Evolutionary conservation across 73 alveolate species (phyloP).

Genomic region (Tetrahymena elliotti): DNA sequence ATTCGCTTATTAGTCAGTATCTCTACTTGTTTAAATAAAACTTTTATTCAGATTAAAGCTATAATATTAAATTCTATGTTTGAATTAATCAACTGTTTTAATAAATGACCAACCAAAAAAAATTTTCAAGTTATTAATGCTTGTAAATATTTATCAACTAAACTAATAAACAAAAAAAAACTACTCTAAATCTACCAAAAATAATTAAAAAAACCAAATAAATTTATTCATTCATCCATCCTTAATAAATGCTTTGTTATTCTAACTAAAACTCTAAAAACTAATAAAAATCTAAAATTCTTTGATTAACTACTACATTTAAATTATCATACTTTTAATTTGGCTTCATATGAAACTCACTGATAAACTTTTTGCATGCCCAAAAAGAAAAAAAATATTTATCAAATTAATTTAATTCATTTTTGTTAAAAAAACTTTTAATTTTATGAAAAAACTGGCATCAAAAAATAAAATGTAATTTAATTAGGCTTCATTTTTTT

Average conservation of each 20-base stretch:
- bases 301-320: no score
- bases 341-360: no score
- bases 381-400: no score
- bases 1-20: neutral
- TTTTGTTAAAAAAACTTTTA: no score
- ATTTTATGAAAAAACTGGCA: no score
- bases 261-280: neutral
- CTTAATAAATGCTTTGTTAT: no score
- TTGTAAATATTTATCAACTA: neutral
- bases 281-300: no score
- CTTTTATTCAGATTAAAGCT: neutral
- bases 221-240: neutral
- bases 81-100: neutral
- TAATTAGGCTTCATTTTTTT: no score
- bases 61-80: neutral
- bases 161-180: neutral
- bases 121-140: neutral
- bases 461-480: no score
- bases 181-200: neutral
- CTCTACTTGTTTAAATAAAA: neutral
- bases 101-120: neutral
- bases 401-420: no score
- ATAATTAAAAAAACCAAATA: neutral
- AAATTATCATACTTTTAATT: no score
- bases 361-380: no score